These are phyloP conservation scores for Colletotrichum tropicale DNA, from an alignment of 2,329 filamentous ascomycete genomes.

Conservation along the genomic window DNA sequence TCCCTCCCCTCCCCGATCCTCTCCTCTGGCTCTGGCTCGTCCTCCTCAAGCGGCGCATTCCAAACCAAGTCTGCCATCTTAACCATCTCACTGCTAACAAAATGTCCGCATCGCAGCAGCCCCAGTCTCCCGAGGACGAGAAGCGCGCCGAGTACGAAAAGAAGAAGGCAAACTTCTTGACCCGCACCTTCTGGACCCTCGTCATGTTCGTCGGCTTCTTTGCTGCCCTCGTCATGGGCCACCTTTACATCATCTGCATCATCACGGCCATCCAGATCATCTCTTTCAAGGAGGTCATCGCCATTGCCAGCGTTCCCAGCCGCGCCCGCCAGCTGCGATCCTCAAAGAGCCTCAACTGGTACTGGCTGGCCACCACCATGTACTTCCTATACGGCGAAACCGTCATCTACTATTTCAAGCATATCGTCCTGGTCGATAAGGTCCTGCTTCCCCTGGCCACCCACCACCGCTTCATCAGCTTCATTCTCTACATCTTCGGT, in stretches of 20 bases:
- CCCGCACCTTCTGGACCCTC: conserved; percentile 95
- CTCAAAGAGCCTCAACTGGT: conserved; percentile 98
- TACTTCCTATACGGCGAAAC: conserved; percentile 99
- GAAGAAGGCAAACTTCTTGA: conserved; percentile 98
- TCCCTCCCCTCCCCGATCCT: background rate
- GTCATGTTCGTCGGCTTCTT: conserved; percentile 98
- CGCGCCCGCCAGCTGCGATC: conserved; percentile 88
- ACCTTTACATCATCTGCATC: conserved; percentile 95
- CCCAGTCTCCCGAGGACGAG: conserved; percentile 40
- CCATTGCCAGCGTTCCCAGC: conserved; percentile 93
- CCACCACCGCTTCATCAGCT: conserved; percentile 98
- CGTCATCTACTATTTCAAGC: conserved; percentile 99
- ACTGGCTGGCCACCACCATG: conserved; percentile 98
- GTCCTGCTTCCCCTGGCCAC: conserved; percentile 92
- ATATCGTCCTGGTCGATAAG: conserved; percentile 93
- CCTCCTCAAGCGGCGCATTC: background rate
- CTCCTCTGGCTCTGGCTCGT: background rate
- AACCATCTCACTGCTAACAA: background rate
- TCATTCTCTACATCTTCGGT: conserved; percentile 98
- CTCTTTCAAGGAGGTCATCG: conserved; percentile 99
- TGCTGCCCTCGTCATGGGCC: conserved; percentile 88
- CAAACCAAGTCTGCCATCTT: background rate
- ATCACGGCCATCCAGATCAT: conserved; percentile 95
- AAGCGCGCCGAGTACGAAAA: conserved; percentile 82
- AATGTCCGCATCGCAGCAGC: conserved; percentile 39